Conservation (phyloP, 208 protist species). For the Wallacemonas sp. region DNA sequence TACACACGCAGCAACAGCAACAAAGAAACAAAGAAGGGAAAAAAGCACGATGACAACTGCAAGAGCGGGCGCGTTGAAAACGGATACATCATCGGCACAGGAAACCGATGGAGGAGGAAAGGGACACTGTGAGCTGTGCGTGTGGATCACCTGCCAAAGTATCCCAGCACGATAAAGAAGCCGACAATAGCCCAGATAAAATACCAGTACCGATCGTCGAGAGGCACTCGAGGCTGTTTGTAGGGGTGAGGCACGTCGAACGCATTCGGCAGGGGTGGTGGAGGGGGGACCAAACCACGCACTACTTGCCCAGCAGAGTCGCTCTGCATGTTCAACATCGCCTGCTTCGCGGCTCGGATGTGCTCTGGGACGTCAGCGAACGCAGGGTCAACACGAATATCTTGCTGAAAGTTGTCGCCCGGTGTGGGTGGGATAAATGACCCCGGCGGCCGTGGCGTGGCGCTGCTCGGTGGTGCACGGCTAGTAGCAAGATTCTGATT, state of each 20-base stretch:
- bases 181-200: constrained; percentile 42
- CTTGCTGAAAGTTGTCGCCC: constrained; percentile 33
- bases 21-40: too few relatives aligned
- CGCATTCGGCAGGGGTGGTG: constrained; percentile 32
- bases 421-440: constrained; percentile 10
- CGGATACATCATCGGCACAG: too few relatives aligned
- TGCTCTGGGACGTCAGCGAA: constrained; percentile 49
- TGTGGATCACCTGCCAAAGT: constrained; percentile 35
- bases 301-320: constrained; percentile 57
- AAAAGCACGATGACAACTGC: too few relatives aligned
- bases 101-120: too few relatives aligned
- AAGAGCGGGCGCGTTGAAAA: too few relatives aligned
- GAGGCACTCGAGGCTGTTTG: constrained; percentile 29
- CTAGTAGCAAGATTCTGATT: too few relatives aligned
- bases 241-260: constrained; percentile 30
- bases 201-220: constrained; percentile 43
- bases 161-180: constrained; percentile 35
- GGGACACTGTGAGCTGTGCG: neutral
- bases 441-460: neutral
- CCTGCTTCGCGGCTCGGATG: constrained; percentile 43
- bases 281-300: constrained; percentile 58
- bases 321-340: constrained; percentile 50
- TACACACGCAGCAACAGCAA: too few relatives aligned
- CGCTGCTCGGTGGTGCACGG: too few relatives aligned
- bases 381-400: constrained; percentile 43